Conservation (phyloP, 805 yeast species). For the Blastobotrys americana region DNA sequence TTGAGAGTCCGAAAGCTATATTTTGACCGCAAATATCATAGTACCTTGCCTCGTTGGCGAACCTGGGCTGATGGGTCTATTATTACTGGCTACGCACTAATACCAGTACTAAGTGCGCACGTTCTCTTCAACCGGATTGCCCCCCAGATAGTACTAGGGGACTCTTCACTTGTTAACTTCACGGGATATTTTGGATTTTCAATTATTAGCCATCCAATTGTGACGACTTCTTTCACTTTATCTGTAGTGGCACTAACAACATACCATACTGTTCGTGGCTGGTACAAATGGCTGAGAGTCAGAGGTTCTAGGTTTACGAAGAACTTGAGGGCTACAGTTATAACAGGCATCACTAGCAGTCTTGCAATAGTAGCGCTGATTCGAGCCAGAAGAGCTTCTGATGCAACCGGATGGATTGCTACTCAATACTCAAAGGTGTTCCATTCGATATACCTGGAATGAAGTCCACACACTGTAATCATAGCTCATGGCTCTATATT, state of each 20-base stretch:
- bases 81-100: conserved; percentile 50
- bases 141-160: conserved; percentile 54
- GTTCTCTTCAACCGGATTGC: conserved; percentile 38
- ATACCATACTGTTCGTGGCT: conserved; percentile 53
- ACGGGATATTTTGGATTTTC: conserved; percentile 41
- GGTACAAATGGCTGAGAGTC: conserved; percentile 38
- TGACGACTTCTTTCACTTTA: conserved; percentile 31
- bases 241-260: conserved; percentile 34
- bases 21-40: conserved; percentile 25
- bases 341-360: not conserved
- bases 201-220: conserved; percentile 25
- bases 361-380: conserved; percentile 5
- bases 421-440: conserved; percentile 14
- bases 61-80: conserved; percentile 37
- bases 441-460: conserved; percentile 4
- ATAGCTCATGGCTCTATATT: too few species aligned
- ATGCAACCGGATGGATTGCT: conserved; percentile 18
- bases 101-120: conserved; percentile 43
- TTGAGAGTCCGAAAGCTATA: conserved; percentile 36
- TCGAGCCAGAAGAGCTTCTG: conserved; percentile 10
- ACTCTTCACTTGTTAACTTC: conserved; percentile 41
- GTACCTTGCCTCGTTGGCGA: conserved; percentile 12
- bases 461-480: too few species aligned
- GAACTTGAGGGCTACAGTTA: not conserved
- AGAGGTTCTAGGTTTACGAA: conserved; percentile 9